Evolutionary conservation across 306 rosid genomes (phyloP).

Genomic region (Quercus robur): DNA sequence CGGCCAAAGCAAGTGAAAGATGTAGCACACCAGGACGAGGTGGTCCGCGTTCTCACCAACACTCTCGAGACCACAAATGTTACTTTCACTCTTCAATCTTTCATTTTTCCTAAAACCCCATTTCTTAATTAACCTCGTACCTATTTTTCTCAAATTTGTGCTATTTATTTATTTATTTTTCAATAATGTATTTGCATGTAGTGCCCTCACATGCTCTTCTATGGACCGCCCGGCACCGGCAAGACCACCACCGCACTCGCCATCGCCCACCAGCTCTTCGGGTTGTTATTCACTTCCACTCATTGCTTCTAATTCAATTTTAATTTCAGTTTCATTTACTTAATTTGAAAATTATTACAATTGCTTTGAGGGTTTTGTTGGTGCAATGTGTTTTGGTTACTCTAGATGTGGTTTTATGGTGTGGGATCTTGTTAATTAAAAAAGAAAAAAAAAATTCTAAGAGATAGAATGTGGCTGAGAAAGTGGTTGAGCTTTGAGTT

Average conservation of each 20-base stretch:
- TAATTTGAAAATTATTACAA: not conserved
- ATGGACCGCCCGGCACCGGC: constrained; percentile 94
- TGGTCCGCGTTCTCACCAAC: constrained; percentile 87
- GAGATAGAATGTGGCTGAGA: too few species aligned
- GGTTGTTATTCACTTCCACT: constrained; percentile 44
- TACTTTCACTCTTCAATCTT: constrained; percentile 1
- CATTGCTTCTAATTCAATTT: not conserved
- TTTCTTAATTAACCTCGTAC: not conserved
- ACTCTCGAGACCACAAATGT: constrained; percentile 84
- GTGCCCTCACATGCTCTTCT: constrained; percentile 97
- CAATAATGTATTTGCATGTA: constrained; percentile 9
- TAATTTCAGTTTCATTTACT: not conserved
- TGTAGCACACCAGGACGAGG: constrained; percentile 94
- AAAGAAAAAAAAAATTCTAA: too few species aligned
- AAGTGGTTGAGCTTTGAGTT: too few species aligned
- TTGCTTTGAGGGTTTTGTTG: too few species aligned
- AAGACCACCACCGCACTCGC: constrained; percentile 97
- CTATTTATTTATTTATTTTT: not conserved
- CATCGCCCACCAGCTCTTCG: constrained; percentile 80
- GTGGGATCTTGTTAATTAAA: too few species aligned
- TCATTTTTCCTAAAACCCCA: not conserved
- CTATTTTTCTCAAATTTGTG: not conserved
- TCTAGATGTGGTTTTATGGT: too few species aligned
- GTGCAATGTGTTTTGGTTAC: too few species aligned
- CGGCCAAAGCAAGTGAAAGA: constrained; percentile 93